Percentiles rank a stretch among this genome's conserved stretches.
Evolutionary conservation across 768 basidiomycete species (phyloP).

Genomic region (Kondoa malvinella): DNA sequence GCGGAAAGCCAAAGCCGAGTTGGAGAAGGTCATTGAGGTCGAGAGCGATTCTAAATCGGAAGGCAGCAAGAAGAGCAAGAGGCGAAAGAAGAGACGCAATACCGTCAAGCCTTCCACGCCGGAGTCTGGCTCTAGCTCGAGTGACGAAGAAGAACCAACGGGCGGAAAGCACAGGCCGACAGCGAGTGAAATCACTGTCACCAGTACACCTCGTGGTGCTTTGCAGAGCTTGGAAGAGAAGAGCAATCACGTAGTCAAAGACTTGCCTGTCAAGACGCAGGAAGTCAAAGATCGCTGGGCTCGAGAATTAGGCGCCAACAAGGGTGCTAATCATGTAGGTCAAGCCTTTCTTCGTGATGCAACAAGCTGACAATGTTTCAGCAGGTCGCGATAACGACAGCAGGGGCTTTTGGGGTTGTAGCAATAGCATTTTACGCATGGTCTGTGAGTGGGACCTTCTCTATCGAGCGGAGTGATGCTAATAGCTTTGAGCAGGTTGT

Average conservation of each 20-base stretch:
- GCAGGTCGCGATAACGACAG: constrained; percentile 3
- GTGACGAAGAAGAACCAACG: not conserved
- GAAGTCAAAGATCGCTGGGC: not conserved
- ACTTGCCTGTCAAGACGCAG: not conserved
- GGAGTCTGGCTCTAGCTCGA: not conserved
- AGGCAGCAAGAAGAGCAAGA: constrained; percentile 28
- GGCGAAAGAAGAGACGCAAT: not conserved
- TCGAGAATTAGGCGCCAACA: not conserved
- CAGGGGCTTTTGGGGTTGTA: constrained; percentile 1
- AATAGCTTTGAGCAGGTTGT: not conserved
- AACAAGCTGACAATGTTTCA: not conserved
- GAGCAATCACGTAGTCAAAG: not conserved
- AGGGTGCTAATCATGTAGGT: not conserved
- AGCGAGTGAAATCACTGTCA: not conserved
- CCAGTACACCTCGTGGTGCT: not conserved
- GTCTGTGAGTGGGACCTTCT: not conserved
- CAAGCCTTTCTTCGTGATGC: not conserved
- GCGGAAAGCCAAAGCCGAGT: constrained; percentile 25
- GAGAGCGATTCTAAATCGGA: constrained; percentile 33
- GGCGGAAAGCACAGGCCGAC: not conserved
- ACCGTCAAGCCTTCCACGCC: not conserved
- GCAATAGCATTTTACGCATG: constrained; percentile 2
- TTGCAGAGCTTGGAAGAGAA: not conserved
- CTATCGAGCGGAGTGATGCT: not conserved
- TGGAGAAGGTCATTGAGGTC: constrained; percentile 31